Conservation (phyloP, 2,329 filamentous ascomycete genomes). For the Alternaria novae-zelandiae region DNA sequence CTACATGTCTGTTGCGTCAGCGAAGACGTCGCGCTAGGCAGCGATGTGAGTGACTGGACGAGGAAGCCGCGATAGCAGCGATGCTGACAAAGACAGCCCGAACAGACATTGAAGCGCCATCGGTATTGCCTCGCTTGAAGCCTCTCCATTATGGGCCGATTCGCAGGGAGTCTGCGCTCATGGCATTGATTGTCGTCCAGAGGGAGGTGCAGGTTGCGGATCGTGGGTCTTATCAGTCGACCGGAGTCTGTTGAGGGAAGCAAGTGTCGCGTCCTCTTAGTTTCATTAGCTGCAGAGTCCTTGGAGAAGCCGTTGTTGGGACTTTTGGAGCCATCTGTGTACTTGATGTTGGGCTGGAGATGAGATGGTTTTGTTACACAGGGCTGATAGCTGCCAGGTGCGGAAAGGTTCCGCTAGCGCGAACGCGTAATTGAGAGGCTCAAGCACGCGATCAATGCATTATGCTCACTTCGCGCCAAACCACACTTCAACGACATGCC, state of each 20-base stretch:
- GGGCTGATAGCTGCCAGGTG: neutral
- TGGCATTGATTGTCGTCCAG: neutral
- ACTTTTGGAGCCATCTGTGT: neutral
- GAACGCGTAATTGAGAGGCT: slow-evolving; percentile 8
- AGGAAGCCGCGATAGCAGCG: neutral
- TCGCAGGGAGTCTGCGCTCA: neutral
- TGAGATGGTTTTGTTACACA: neutral
- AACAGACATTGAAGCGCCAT: neutral
- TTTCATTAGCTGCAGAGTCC: neutral
- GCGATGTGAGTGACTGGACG: neutral
- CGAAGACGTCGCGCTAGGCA: neutral
- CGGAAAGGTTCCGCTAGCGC: slow-evolving; percentile 10
- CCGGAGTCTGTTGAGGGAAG: neutral
- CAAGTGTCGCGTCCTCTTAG: neutral
- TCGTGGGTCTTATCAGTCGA: neutral
- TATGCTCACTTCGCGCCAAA: slow-evolving; percentile 8
- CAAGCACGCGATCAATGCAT: slow-evolving; percentile 30
- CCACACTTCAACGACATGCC: slow-evolving; percentile 46
- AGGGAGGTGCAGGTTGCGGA: neutral
- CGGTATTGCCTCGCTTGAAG: accelerated
- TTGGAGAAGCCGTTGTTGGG: neutral
- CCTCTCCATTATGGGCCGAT: accelerated
- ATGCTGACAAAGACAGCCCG: neutral
- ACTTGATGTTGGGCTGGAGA: neutral
- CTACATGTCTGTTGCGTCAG: neutral